Conservation (phyloP, 441 rosid genomes). For the Theobroma grandiflorum region DNA sequence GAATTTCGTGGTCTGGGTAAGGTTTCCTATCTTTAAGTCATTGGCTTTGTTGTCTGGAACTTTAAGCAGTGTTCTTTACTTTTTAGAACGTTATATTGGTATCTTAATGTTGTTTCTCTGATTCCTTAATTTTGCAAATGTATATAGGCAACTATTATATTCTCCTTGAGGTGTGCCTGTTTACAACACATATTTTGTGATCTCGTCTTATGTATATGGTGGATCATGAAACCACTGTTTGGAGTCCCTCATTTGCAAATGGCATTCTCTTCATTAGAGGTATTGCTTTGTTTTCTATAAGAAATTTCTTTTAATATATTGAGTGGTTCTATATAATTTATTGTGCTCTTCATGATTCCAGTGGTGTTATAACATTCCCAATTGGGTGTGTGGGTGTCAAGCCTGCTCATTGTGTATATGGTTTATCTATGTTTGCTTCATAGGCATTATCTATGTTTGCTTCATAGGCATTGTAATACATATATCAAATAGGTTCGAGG, state of each 20-base stretch:
- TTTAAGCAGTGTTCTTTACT: neutral
- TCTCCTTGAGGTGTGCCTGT: conserved; percentile 50
- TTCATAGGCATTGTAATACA: neutral
- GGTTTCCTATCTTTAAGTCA: conserved; percentile 33
- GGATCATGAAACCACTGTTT: conserved; percentile 62
- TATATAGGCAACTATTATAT: conserved; percentile 55
- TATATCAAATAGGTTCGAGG: neutral
- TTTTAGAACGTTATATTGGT: conserved; percentile 12
- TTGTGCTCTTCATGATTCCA: neutral
- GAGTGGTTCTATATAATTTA: conserved; percentile 21
- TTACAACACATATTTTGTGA: conserved; percentile 46
- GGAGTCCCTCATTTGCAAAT: conserved; percentile 56
- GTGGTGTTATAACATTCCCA: neutral
- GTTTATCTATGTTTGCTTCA: neutral
- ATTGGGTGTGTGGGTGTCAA: neutral
- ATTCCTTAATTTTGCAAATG: conserved; percentile 26
- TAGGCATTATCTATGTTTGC: too few species aligned
- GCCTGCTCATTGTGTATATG: neutral
- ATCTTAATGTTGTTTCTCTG: conserved; percentile 23
- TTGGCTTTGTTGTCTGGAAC: conserved; percentile 11
- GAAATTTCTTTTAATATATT: neutral
- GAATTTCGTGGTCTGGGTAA: conserved; percentile 75
- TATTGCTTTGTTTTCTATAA: conserved; percentile 33
- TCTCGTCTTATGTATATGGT: conserved; percentile 73
- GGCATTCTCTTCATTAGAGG: conserved; percentile 56